Base-by-base conservation (phyloP, 1,139 yeast species). In the Spathaspora sp. region DNA sequence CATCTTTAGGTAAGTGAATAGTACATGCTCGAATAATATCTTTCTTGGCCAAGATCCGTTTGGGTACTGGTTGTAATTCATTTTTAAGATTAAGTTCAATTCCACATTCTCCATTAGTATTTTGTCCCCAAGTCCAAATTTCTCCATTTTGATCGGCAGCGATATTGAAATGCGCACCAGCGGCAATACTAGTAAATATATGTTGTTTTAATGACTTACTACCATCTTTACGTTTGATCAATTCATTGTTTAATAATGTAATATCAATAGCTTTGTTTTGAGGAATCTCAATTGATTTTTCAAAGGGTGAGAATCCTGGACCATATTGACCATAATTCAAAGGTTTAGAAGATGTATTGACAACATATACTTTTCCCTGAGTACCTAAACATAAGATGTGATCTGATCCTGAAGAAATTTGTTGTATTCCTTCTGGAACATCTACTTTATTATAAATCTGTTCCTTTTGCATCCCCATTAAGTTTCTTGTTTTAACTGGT, bases 111-210 rank as follows among this genome's bases (percentile, higher is more conserved):
- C 99, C 98, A 60, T 68, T 80, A 2, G 80, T 71, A 61, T 93
- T 93, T 49, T 80, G 80, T 26, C 99, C 99, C 81, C 95, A 91
- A 1, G 90, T 78, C 80, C 86, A 87, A 15, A 89, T 68, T 48
- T 76, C 73, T 13, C 93, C 95, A 20, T 72, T 60, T 2, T 68
- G 56, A 54, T 89, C 93, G 26, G 78, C 63, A 1, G 82, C 95
- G 25, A 90, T 60, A 7, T 89, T 81, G 65, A 89, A 96, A 60
- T 72, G 75, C 43, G 76, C 74, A 2, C 98, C 98, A 46, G 86
- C 71, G 1, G 95, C 89, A 42, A 91, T 76, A 54, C 79, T 72
- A 7, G 61, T 66, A 48, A 89, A 81, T 3, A 55, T 53, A 45
- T 91, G 72, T 2, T 75, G 72, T 24, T 43, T 48, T 3, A 72